Evolutionary conservation across 2,329 filamentous ascomycete species (phyloP), one percentile per base, ranked within the genome.

Genomic region (Fusarium sulawesiense): DNA sequence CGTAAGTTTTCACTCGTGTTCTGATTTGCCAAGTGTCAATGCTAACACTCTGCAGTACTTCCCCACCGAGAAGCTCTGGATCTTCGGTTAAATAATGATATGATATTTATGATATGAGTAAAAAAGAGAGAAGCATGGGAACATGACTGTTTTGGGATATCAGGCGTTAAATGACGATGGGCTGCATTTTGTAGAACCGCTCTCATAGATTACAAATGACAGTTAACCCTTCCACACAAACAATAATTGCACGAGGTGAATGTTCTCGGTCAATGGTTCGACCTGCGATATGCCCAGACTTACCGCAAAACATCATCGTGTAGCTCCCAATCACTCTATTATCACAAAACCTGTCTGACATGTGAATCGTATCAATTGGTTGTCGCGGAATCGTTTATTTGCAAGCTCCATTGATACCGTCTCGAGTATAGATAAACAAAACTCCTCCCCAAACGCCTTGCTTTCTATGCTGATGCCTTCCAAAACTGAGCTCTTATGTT

Each of bases 61-160:
- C 80, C 68, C 80, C 55, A 85, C 84, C 59, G 84, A 87, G 73
- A 81, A 83, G 78, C 85, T 88, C 78, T 87, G 83, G 83, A 86
- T 88, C 79, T 88, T 88, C 73, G 84, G 81, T 76, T 88, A 85
- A 81, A 78, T 48, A 67, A 62, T 56, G 48, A 40, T 20, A 60
- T 56, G 55, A 60, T 21, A 58, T 68, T 55, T 66, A 75, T 49
- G 56, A 63, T 66, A 75, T 49, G 56, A 63, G 50, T 44, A 51
- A 57, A 62, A 62, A 67, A 70, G 72, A 60, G 70, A 47, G 70
- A 60, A 63, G 59, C 48, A 64, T 56, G 50, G 64, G 56, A 62
- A 70, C 42, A 60, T 60, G 59, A 32, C 61, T 76, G 63, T 54
- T 69, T 73, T 74, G 72, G 72, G 70, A 74, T 62, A 74, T 72